These are phyloP conservation scores for Ustilago lituana DNA, from an alignment of 1,284 basidiomycete genomes.

Conservation along the genomic window DNA sequence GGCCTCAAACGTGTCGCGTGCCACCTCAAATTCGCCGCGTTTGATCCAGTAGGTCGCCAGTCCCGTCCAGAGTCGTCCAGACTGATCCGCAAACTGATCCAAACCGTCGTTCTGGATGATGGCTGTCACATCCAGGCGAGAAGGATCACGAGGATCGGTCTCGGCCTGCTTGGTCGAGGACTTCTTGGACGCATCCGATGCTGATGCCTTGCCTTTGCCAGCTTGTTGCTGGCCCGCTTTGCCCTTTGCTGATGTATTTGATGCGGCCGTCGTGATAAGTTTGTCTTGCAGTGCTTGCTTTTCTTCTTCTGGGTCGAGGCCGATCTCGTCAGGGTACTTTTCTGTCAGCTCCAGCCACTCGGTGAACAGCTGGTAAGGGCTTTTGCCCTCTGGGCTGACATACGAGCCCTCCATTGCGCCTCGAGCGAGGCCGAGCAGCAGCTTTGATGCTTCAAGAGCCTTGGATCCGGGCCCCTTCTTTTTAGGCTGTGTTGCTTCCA, in stretches of 20 bases:
- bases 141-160: slow-evolving; percentile 78
- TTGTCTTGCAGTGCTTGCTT: slow-evolving; percentile 11
- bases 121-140: slow-evolving; percentile 84
- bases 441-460: slow-evolving; percentile 92
- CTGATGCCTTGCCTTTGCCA: slow-evolving; percentile 55
- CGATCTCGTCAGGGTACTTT: slow-evolving; percentile 89
- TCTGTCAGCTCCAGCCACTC: slow-evolving; percentile 95
- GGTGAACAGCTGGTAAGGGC: slow-evolving; percentile 89
- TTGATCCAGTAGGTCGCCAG: slow-evolving; percentile 99
- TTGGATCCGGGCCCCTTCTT: slow-evolving; percentile 6
- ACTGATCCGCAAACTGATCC: slow-evolving; percentile 90
- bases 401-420: slow-evolving; percentile 85
- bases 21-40: slow-evolving; percentile 90
- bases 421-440: slow-evolving; percentile 82
- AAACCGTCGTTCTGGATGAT: slow-evolving; percentile 88
- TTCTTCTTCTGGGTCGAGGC: slow-evolving; percentile 79
- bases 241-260: slow-evolving; percentile 3
- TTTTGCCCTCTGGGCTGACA: slow-evolving; percentile 89
- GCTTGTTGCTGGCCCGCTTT: slow-evolving; percentile 65
- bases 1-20: slow-evolving; percentile 85
- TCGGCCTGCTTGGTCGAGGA: slow-evolving; percentile 74
- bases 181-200: slow-evolving; percentile 68
- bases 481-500: slow-evolving; percentile 5
- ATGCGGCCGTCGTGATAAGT: not conserved
- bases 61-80: slow-evolving; percentile 93